Conservation (phyloP, 139 green algal species). For the Nannochloris sp. region DNA sequence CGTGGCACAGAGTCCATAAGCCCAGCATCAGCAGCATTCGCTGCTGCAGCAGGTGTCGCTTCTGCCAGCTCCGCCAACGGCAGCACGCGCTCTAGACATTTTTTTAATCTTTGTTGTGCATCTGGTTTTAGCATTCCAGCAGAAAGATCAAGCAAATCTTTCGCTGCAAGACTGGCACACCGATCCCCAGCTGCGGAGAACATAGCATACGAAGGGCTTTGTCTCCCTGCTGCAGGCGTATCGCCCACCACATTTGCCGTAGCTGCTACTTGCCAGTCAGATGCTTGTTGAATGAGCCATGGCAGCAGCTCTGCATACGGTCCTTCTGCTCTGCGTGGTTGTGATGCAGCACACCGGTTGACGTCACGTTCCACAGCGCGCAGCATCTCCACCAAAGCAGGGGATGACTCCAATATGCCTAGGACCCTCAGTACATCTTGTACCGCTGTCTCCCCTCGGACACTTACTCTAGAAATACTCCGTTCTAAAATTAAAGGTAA, state of each 20-base stretch:
- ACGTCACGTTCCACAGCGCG: conserved; percentile 38
- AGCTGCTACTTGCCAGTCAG: conserved; percentile 57
- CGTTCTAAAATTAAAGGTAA: conserved; percentile 65
- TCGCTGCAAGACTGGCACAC: conserved; percentile 24
- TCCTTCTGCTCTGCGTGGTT: conserved; percentile 36
- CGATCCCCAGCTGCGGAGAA: conserved; percentile 5
- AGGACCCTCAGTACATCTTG: conserved; percentile 32
- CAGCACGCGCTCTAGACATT: conserved; percentile 19
- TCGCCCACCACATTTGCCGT: conserved; percentile 23
- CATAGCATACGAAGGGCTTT: background rate
- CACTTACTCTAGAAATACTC: conserved; percentile 12
- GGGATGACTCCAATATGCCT: conserved; percentile 23
- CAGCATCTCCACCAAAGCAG: conserved; percentile 38
- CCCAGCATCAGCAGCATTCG: background rate
- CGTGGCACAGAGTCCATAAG: conserved; percentile 7
- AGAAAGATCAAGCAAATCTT: conserved; percentile 30
- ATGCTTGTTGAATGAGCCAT: conserved; percentile 53
- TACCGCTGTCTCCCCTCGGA: conserved; percentile 16
- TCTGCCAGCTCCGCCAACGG: conserved; percentile 16
- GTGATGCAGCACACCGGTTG: conserved; percentile 27
- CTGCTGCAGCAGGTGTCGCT: background rate
- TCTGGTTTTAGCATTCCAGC: conserved; percentile 29
- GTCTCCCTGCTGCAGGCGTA: conserved; percentile 2
- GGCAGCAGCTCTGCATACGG: conserved; percentile 53
- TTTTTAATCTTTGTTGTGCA: conserved; percentile 6